These are phyloP conservation scores for Gossypium davidsonii DNA, from an alignment of 441 rosid species.

Conservation along the genomic window DNA sequence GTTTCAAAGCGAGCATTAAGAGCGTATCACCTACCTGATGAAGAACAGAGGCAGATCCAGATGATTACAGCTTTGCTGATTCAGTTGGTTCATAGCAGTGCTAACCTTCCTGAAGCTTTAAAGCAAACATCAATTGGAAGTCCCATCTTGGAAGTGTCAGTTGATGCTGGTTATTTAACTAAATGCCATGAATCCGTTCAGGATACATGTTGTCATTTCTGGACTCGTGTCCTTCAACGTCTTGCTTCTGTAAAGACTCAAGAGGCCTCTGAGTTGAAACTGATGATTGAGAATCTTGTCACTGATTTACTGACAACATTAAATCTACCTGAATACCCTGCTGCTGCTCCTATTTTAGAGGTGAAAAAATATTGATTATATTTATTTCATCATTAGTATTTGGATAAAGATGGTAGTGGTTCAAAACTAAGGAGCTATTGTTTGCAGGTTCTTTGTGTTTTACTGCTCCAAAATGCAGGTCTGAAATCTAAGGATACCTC, in stretches of 20 bases:
- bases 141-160: constrained; percentile 54
- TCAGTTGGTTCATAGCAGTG: constrained; percentile 91
- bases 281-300: constrained; percentile 89
- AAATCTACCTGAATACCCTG: constrained; percentile 94
- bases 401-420: neutral
- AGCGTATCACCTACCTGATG: constrained; percentile 91
- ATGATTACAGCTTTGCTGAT: constrained; percentile 89
- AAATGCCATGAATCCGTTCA: constrained; percentile 83
- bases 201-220: constrained; percentile 91
- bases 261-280: constrained; percentile 92
- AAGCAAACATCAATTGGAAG: constrained; percentile 58
- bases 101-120: constrained; percentile 79
- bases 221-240: constrained; percentile 97
- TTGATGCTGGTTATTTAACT: constrained; percentile 61
- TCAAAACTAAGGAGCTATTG: constrained; percentile 23
- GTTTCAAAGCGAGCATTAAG: constrained; percentile 77
- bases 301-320: constrained; percentile 79
- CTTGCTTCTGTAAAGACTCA: constrained; percentile 77
- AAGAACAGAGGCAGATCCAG: constrained; percentile 98
- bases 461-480: constrained; percentile 95
- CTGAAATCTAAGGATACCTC: constrained; percentile 87
- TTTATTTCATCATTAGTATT: constrained; percentile 12
- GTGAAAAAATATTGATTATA: constrained; percentile 28
- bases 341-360: constrained; percentile 92
- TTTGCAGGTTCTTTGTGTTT: constrained; percentile 93